Conservation (phyloP, 116 monocot genomes). For the Thalassia testudinum region DNA sequence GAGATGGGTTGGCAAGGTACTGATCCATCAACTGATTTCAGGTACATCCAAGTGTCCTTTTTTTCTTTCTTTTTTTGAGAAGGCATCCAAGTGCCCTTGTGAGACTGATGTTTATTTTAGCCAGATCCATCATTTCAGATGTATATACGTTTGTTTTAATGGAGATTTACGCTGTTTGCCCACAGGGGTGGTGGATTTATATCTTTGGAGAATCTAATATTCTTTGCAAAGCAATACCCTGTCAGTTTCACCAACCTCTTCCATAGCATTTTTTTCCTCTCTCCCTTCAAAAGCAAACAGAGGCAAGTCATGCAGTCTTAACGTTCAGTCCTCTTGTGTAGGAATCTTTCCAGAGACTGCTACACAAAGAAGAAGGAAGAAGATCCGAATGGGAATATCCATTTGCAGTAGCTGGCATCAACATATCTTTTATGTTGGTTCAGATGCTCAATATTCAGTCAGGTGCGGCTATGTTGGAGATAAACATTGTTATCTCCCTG, state of each 20-base stretch:
- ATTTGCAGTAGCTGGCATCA: slow-evolving; percentile 94
- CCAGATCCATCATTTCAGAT: too few relatives aligned
- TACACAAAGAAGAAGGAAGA: slow-evolving; percentile 56
- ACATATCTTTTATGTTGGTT: slow-evolving; percentile 77
- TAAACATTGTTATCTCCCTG: too few relatives aligned
- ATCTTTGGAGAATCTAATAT: slow-evolving; percentile 94
- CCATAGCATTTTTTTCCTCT: too few relatives aligned
- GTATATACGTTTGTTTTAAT: not conserved
- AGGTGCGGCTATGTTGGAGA: slow-evolving; percentile 18
- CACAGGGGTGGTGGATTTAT: slow-evolving; percentile 84
- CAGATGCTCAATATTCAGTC: slow-evolving; percentile 89
- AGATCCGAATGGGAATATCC: slow-evolving; percentile 96
- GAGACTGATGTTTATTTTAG: too few relatives aligned
- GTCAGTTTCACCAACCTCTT: slow-evolving; percentile 21
- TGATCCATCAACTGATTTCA: slow-evolving; percentile 98
- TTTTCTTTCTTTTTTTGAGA: too few relatives aligned
- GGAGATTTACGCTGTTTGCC: not conserved
- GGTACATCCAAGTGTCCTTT: slow-evolving; percentile 16
- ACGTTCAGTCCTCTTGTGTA: slow-evolving; percentile 12
- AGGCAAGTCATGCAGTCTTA: not conserved
- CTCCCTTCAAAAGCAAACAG: too few relatives aligned
- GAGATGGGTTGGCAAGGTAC: slow-evolving; percentile 98
- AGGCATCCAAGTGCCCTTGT: too few relatives aligned
- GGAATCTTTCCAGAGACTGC: slow-evolving; percentile 58
- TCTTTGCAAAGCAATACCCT: slow-evolving; percentile 75